Percentiles rank a stretch among this genome's conserved stretches.
These are phyloP conservation scores for Pseudogymnoascus sp. DNA, from an alignment of 2,329 filamentous ascomycete genomes.

Conservation along the genomic window DNA sequence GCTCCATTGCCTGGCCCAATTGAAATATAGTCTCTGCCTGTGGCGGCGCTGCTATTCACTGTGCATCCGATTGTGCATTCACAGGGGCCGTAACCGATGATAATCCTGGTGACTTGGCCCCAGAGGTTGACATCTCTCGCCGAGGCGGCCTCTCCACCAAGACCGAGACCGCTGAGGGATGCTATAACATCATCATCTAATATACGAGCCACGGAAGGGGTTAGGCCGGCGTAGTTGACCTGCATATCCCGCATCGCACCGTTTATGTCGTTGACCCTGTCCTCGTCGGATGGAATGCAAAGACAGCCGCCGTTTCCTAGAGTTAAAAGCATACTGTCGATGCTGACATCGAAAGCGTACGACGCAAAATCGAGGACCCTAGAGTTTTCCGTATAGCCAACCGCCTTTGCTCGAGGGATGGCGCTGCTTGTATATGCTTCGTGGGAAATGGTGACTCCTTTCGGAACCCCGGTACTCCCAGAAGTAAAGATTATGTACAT, in stretches of 20 bases:
- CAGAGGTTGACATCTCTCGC: conserved; percentile 31
- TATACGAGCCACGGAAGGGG: conserved; percentile 24
- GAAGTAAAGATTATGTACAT: conserved; percentile 22
- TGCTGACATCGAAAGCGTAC: conserved; percentile 34
- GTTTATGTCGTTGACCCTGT: conserved; percentile 30
- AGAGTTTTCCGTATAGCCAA: conserved; percentile 8
- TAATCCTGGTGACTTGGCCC: conserved; percentile 29
- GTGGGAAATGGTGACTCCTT: conserved; percentile 22
- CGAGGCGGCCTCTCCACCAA: conserved; percentile 29
- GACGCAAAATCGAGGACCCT: conserved; percentile 23
- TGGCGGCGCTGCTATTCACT: conserved; percentile 12
- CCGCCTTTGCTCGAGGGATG: conserved; percentile 12
- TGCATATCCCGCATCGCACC: conserved; percentile 22
- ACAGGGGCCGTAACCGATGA: conserved; percentile 36
- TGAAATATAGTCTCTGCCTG: conserved; percentile 6
- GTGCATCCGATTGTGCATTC: conserved; percentile 18
- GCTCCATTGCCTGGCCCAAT: conserved; percentile 13
- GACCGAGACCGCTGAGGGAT: conserved; percentile 18
- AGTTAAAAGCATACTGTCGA: conserved; percentile 30
- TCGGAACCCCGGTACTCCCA: conserved; percentile 25
- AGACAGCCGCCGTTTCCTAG: conserved; percentile 32
- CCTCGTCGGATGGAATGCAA: conserved; percentile 33
- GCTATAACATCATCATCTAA: conserved; percentile 20
- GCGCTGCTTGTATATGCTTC: conserved; percentile 11
- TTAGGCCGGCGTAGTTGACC: conserved; percentile 22